Conservation (phyloP, 495 filamentous ascomycete genomes). For the Astrocystis sublimbata region DNA sequence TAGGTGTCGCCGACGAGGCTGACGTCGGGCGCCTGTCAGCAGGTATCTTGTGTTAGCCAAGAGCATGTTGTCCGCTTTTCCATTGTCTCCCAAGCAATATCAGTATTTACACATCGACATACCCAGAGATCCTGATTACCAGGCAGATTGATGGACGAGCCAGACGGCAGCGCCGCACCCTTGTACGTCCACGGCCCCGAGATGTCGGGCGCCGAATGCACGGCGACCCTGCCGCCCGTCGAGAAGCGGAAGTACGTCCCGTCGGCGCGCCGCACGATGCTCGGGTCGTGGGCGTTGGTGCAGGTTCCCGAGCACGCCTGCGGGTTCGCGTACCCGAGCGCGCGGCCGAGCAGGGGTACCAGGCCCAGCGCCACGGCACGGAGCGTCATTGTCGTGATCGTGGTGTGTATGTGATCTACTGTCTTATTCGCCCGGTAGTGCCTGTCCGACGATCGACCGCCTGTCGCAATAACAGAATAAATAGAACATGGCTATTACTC, state of each 20-base stretch:
- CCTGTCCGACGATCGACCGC: not conserved
- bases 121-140: conserved; percentile 65
- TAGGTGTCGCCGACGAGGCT: conserved; percentile 56
- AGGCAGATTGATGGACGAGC: conserved; percentile 55
- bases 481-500: not conserved
- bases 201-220: conserved; percentile 58
- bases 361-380: conserved; percentile 4
- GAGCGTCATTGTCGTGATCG: not conserved
- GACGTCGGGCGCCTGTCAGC: conserved; percentile 70
- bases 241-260: conserved; percentile 74
- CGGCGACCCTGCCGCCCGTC: conserved; percentile 61
- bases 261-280: conserved; percentile 63
- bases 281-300: conserved; percentile 63
- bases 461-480: not conserved
- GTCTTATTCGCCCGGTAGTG: not conserved
- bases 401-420: not conserved
- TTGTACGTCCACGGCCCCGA: conserved; percentile 64
- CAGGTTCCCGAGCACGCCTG: conserved; percentile 61
- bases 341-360: conserved; percentile 19
- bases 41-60: not conserved
- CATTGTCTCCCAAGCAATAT: too few species aligned
- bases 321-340: conserved; percentile 49
- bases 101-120: conserved; percentile 27
- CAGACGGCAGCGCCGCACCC: conserved; percentile 58
- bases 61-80: not conserved